These are phyloP conservation scores for Blastobotrys illinoisensis DNA, from an alignment of 1,139 yeast species.

Conservation along the genomic window DNA sequence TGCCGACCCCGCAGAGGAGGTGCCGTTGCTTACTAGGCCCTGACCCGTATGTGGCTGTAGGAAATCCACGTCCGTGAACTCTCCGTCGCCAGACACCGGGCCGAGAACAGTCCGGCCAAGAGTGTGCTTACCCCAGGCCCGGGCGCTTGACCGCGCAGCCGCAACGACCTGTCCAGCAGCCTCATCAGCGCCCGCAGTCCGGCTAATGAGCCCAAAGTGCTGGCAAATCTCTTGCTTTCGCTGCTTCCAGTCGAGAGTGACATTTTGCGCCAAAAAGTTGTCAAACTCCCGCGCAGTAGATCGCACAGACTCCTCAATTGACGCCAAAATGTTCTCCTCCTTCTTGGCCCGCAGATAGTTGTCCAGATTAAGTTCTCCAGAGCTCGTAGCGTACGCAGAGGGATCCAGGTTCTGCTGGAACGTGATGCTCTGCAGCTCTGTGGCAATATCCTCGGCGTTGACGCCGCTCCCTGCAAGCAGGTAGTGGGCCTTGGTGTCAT, in stretches of 20 bases:
- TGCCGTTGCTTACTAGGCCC: constrained; percentile 4
- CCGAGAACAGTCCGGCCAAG: constrained; percentile 36
- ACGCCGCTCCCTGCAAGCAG: constrained; percentile 85
- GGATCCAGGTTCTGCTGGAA: constrained; percentile 26
- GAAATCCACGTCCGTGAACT: constrained; percentile 31
- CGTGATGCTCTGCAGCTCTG: constrained; percentile 40
- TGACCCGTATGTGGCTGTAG: constrained; percentile 21
- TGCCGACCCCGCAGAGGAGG: constrained; percentile 8
- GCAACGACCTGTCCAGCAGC: constrained; percentile 4
- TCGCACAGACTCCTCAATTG: constrained; percentile 75
- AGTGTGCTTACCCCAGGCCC: constrained; percentile 31
- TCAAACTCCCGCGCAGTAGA: constrained; percentile 83
- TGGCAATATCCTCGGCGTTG: constrained; percentile 79
- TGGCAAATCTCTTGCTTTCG: constrained; percentile 68
- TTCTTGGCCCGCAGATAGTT: constrained; percentile 53
- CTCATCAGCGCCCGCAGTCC: constrained; percentile 5
- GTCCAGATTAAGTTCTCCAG: constrained; percentile 28
- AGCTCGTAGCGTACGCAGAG: constrained; percentile 19
- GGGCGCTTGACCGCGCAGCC: constrained; percentile 7
- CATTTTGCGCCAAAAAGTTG: constrained; percentile 61
- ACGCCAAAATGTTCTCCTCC: constrained; percentile 74
- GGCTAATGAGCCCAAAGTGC: constrained; percentile 49
- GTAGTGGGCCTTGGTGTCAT: constrained; percentile 84
- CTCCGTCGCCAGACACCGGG: constrained; percentile 29
- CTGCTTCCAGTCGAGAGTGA: constrained; percentile 78